Evolutionary conservation across 768 basidiomycete genomes (phyloP).

Genomic region (Termitomyces sp.): DNA sequence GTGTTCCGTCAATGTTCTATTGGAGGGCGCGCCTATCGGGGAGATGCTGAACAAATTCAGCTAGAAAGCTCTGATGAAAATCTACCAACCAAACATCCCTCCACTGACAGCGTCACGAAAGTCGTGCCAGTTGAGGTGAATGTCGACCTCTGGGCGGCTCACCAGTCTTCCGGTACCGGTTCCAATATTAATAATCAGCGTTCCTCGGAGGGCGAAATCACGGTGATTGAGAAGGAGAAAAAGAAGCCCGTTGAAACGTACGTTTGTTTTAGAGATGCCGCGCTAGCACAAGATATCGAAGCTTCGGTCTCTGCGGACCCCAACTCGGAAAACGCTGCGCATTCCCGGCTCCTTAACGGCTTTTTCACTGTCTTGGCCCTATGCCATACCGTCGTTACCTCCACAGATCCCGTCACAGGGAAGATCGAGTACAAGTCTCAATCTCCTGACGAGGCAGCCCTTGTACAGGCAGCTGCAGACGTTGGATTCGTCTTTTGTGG

Average conservation of each 20-base stretch:
- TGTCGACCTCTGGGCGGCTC: constrained; percentile 17
- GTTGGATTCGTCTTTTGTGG: constrained; percentile 91
- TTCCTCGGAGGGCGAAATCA: constrained; percentile 6
- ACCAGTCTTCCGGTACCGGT: constrained; percentile 18
- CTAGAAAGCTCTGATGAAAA: constrained; percentile 13
- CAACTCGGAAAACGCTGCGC: constrained; percentile 42
- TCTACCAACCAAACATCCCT: constrained; percentile 8
- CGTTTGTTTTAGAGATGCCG: constrained; percentile 49
- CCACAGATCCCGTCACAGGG: constrained; percentile 61
- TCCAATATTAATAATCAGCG: constrained; percentile 11
- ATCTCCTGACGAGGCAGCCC: constrained; percentile 94
- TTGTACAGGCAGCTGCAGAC: constrained; percentile 95
- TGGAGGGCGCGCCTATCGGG: constrained; percentile 74
- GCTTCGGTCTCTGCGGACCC: constrained; percentile 45
- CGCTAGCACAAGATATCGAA: constrained; percentile 60
- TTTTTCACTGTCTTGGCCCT: constrained; percentile 91
- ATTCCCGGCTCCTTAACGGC: constrained; percentile 67
- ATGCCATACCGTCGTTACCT: constrained; percentile 90
- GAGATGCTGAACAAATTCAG: constrained; percentile 42
- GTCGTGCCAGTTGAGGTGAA: constrained; percentile 18
- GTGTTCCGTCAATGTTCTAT: constrained; percentile 91
- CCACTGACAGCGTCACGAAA: constrained; percentile 2
- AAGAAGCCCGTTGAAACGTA: constrained; percentile 9
- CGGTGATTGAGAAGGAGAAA: neutral
- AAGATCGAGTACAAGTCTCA: constrained; percentile 91